Percentiles rank a stretch among this genome's conserved stretches.
phyloP scores from a whole-genome alignment of 2,329 filamentous ascomycete species.

The Aspergillus pseudonomiae region DNA sequence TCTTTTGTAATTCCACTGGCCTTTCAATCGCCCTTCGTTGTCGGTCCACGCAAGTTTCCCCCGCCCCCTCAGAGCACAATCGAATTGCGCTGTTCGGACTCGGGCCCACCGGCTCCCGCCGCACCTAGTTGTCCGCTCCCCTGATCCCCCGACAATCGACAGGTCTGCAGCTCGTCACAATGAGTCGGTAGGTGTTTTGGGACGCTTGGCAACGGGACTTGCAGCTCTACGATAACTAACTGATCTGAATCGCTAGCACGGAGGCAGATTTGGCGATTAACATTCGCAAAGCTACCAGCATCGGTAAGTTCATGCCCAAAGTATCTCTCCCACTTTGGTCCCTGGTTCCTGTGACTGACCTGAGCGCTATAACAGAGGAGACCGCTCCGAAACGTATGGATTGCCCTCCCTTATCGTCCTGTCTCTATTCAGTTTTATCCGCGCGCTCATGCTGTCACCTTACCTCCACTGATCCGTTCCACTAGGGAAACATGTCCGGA shows the following conservation, averaged over 20 bases:
- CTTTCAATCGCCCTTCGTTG: constrained; percentile 2
- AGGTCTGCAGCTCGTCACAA: constrained; percentile 56
- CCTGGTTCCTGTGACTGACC: constrained; percentile 18
- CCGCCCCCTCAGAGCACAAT: constrained; percentile 11
- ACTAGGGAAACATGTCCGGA: constrained; percentile 87
- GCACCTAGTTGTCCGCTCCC: constrained; percentile 22
- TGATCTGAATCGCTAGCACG: constrained; percentile 45
- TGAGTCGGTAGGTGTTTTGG: constrained; percentile 58
- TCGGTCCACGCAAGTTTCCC: background rate
- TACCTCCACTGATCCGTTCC: constrained; percentile 8
- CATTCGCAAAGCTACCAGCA: constrained; percentile 69
- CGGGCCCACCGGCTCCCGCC: constrained; percentile 24
- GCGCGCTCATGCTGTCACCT: background rate
- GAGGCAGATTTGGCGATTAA: constrained; percentile 68
- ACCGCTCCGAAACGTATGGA: constrained; percentile 66
- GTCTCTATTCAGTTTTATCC: constrained; percentile 8
- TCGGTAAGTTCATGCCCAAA: constrained; percentile 46
- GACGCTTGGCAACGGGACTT: background rate
- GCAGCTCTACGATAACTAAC: background rate
- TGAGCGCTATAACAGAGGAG: constrained; percentile 52
- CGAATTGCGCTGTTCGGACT: constrained; percentile 26
- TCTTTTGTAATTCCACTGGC: background rate
- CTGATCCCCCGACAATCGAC: constrained; percentile 24
- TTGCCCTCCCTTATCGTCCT: constrained; percentile 7
- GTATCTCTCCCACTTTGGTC: background rate